These are phyloP conservation scores for Atkinsonella hypoxylon DNA, from an alignment of 2,329 filamentous ascomycete species.

Conservation along the genomic window DNA sequence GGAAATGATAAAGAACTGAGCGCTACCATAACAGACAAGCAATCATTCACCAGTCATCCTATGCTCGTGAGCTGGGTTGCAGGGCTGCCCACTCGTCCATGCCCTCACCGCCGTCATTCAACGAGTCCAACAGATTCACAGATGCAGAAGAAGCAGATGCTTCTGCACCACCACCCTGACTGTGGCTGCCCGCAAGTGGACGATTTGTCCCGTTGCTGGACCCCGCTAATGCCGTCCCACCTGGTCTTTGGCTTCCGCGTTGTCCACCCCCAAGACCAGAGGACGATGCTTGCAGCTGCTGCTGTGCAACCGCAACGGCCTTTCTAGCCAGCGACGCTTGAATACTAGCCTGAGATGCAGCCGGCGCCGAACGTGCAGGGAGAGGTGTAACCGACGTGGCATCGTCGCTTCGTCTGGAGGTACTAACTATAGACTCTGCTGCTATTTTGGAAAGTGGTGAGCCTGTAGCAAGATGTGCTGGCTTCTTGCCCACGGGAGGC, in stretches of 20 bases:
- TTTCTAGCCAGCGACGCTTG: slow-evolving; percentile 1
- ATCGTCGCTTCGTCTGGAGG: slow-evolving; percentile 11
- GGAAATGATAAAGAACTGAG: not conserved
- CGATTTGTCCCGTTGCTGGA: slow-evolving; percentile 3
- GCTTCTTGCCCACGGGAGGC: slow-evolving; percentile 53
- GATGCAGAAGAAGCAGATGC: slow-evolving; percentile 4
- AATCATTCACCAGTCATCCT: not conserved
- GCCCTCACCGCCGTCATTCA: slow-evolving; percentile 33
- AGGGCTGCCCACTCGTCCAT: slow-evolving; percentile 44
- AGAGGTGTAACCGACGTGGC: slow-evolving; percentile 7
- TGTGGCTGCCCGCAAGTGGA: slow-evolving; percentile 2
- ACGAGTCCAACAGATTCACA: slow-evolving; percentile 32
- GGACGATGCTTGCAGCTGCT: not conserved
- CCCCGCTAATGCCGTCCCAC: slow-evolving; percentile 10
- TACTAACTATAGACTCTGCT: slow-evolving; percentile 5
- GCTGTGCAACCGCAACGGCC: slow-evolving; percentile 2
- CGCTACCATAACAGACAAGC: too few species aligned
- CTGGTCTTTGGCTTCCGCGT: slow-evolving; percentile 6
- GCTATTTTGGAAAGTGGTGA: slow-evolving; percentile 15
- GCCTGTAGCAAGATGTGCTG: slow-evolving; percentile 35
- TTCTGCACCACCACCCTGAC: not conserved
- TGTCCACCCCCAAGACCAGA: slow-evolving; percentile 8
- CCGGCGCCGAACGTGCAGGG: slow-evolving; percentile 6
- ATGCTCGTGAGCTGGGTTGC: slow-evolving; percentile 29
- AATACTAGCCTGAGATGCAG: not conserved